Conservation (phyloP, 129 eudicot genomes). For the Flaveria robusta region DNA sequence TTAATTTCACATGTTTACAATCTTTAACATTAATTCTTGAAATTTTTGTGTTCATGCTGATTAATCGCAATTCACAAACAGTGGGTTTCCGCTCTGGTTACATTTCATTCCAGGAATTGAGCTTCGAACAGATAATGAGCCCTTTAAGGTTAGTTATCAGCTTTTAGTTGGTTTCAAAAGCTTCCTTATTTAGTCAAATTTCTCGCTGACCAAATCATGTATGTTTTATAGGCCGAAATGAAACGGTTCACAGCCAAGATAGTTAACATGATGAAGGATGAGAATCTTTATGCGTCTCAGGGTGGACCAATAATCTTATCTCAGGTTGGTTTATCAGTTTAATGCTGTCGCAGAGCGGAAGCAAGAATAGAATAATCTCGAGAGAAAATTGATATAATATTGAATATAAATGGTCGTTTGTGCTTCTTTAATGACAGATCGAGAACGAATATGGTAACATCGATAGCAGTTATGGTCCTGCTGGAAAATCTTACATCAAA, state of each 20-base stretch:
- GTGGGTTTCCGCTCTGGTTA: constrained; percentile 98
- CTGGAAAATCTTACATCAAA: constrained; percentile 63
- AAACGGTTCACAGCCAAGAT: constrained; percentile 86
- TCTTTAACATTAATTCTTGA: constrained; percentile 12
- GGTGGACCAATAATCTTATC: constrained; percentile 96
- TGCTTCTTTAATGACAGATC: constrained; percentile 48
- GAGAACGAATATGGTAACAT: constrained; percentile 95
- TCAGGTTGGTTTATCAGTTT: constrained; percentile 56
- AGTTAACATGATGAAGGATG: constrained; percentile 85
- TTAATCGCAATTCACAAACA: constrained; percentile 34
- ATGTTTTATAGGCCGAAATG: constrained; percentile 74
- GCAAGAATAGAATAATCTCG: background rate
- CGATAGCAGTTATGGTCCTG: constrained; percentile 56
- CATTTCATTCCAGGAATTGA: constrained; percentile 81
- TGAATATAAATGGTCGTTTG: background rate
- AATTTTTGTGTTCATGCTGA: background rate
- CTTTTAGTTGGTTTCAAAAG: background rate
- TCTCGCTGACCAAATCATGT: constrained; percentile 2
- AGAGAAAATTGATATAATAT: too few relatives aligned
- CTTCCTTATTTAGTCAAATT: background rate
- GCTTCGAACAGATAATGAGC: constrained; percentile 91
- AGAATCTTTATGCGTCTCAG: constrained; percentile 85
- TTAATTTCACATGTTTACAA: background rate
- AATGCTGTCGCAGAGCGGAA: background rate
- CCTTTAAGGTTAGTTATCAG: constrained; percentile 62